Conservation (phyloP, 192 early-diverging fungal species). For the Kickxella alabastrina region DNA sequence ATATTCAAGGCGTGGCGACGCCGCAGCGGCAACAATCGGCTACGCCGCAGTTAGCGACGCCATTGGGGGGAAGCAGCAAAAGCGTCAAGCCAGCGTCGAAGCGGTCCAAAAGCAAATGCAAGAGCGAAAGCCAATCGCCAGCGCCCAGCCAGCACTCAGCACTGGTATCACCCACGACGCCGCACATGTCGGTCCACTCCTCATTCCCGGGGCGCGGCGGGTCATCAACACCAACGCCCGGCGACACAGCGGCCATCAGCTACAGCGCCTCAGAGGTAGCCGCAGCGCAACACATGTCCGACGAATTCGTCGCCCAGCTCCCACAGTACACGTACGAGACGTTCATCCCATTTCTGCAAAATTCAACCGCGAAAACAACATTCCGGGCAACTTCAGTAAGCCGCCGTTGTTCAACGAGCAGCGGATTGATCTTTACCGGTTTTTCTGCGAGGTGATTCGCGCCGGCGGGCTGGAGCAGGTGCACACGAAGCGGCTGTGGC, state of each 20-base stretch:
- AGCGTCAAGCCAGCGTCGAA: conserved; percentile 24
- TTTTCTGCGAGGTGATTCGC: conserved; percentile 46
- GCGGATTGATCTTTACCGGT: conserved; percentile 34
- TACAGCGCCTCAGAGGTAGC: conserved; percentile 45
- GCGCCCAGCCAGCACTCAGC: conserved; percentile 18
- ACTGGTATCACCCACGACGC: conserved; percentile 26
- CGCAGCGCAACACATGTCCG: conserved; percentile 27
- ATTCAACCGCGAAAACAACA: conserved; percentile 41
- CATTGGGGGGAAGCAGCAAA: conserved; percentile 6
- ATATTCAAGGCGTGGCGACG: conserved; percentile 10
- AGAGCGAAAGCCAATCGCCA: conserved; percentile 35
- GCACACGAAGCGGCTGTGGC: conserved; percentile 44
- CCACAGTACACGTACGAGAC: conserved; percentile 32
- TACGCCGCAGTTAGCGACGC: conserved; percentile 4
- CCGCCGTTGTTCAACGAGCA: conserved; percentile 40
- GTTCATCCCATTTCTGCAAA: conserved; percentile 39
- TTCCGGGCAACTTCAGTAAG: conserved; percentile 35
- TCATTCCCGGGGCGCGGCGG: conserved; percentile 14
- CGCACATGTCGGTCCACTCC: conserved; percentile 13
- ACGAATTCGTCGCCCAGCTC: conserved; percentile 40
- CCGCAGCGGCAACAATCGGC: conserved; percentile 27
- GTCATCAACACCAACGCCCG: conserved; percentile 35
- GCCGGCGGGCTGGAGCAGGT: conserved; percentile 49
- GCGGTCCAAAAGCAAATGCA: conserved; percentile 7
- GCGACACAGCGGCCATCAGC: conserved; percentile 12